Evolutionary conservation across 345 rosid species (phyloP).

Genomic region (Diplotaxis tenuifolia): DNA sequence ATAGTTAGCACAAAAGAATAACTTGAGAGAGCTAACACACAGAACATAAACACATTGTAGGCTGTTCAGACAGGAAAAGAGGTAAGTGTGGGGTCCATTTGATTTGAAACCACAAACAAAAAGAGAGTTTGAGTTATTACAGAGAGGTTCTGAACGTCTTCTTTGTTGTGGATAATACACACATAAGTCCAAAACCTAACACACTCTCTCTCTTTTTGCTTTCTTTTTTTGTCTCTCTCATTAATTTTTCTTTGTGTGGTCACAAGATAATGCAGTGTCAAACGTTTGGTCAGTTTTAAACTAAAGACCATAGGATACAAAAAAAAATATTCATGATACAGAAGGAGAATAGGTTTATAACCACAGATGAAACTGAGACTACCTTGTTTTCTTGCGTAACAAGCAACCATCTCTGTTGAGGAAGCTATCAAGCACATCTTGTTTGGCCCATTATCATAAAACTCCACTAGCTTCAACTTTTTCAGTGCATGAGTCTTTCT

Average conservation of each 20-base stretch:
- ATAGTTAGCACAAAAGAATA: constrained; percentile 35
- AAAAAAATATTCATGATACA: not conserved
- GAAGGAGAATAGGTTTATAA: not conserved
- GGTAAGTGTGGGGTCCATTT: not conserved
- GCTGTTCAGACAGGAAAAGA: not conserved
- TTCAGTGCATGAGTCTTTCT: too few species aligned
- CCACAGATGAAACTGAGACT: not conserved
- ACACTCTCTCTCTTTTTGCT: not conserved
- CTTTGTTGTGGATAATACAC: constrained; percentile 31
- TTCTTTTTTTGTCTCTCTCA: not conserved
- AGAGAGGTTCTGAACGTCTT: constrained; percentile 12
- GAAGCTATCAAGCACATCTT: too few species aligned
- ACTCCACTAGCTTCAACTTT: too few species aligned
- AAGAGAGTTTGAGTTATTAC: constrained; percentile 7
- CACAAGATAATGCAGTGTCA: not conserved
- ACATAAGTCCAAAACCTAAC: constrained; percentile 14
- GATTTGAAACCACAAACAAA: not conserved
- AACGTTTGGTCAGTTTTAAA: not conserved
- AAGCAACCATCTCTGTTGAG: not conserved
- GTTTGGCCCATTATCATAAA: too few species aligned
- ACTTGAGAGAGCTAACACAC: not conserved
- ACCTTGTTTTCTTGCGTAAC: not conserved
- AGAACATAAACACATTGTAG: constrained; percentile 11
- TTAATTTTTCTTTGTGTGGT: not conserved
- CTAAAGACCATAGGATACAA: not conserved